Evolutionary conservation across 768 basidiomycete genomes (phyloP), one percentile per base, ranked within the genome.

Genomic region (Wakefieldia striispora): DNA sequence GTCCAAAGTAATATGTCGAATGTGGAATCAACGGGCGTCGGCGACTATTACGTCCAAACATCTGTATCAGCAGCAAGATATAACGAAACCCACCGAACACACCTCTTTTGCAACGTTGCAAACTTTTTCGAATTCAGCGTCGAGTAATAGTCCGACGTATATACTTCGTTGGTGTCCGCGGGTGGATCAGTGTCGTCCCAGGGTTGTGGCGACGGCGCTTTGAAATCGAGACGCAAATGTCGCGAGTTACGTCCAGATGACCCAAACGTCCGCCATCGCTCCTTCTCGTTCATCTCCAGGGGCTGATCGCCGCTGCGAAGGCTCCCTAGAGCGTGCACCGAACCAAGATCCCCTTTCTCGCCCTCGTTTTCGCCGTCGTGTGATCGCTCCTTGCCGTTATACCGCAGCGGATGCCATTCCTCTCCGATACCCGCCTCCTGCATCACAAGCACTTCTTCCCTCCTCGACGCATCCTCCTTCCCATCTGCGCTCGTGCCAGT

Each of bases 1-100:
- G 87, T 13, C 90, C 89, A 65, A 84, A 87, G 65, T 89, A 90
- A 69, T 92, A 93, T 20, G 88, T 80, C 0, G 91, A 92, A 54
- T 83, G 83, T 24, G 91, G 91, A 56, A 86, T 81, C 47, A 79
- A 61, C 3, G 78, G 70, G 36, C 79, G 79, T 59, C 41, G 58
- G 45, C 50, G 63, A 12, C 67, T 68, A 27, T 24, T 20, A 36
- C 10, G 64, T 59, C 43, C 63, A 64, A 41, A 66, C 14, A 27
- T 23, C 37, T 46, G 39, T n/a, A 44, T 39, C 35, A 51, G 42
- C 17, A 53, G 44, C 31, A 31, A 40, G 2, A 24, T 3, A 3
- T 2, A 27, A 2, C 6, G 46, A 29, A 14, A 17, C 11, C 12
- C 1, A 12, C 10, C 11, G 23, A 47, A 43, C 48, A 14, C 16